Conservation (phyloP, 192 early-diverging fungal species). For the Mortierella claussenii region DNA sequence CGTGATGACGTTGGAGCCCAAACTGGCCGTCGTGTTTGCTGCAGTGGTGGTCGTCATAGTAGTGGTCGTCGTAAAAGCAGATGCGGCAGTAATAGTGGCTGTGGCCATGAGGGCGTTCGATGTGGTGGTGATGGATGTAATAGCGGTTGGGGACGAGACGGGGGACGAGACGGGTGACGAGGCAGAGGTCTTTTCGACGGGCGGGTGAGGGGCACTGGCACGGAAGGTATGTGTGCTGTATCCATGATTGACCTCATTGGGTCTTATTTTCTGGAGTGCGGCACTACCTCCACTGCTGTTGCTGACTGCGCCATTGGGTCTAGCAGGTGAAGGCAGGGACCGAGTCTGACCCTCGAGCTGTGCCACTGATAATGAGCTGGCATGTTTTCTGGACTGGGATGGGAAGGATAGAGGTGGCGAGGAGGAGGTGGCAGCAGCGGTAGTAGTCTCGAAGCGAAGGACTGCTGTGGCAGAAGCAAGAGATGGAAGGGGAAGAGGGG, state of each 20-base stretch:
- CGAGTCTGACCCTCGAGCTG: constrained; percentile 26
- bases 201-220: background rate
- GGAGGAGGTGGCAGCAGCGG: background rate
- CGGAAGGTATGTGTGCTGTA: constrained; percentile 44
- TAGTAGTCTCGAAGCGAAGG: constrained; percentile 14
- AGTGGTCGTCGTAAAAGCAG: constrained; percentile 1
- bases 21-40: background rate
- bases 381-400: constrained; percentile 27
- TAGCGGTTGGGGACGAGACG: no score
- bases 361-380: constrained; percentile 41
- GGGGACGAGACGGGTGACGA: no score
- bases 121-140: background rate
- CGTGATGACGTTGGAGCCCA: no score
- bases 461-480: constrained; percentile 7
- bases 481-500: constrained; percentile 12
- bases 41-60: background rate
- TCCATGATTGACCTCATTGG: constrained; percentile 23
- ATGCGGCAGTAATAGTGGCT: background rate
- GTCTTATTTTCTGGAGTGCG: constrained; percentile 26
- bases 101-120: background rate
- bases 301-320: background rate
- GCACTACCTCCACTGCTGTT: background rate
- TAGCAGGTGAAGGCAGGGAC: background rate
- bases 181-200: background rate
- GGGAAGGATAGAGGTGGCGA: no score